These are phyloP conservation scores for Backusella mclennaniae DNA, from an alignment of 192 early-diverging fungal genomes.

Conservation along the genomic window DNA sequence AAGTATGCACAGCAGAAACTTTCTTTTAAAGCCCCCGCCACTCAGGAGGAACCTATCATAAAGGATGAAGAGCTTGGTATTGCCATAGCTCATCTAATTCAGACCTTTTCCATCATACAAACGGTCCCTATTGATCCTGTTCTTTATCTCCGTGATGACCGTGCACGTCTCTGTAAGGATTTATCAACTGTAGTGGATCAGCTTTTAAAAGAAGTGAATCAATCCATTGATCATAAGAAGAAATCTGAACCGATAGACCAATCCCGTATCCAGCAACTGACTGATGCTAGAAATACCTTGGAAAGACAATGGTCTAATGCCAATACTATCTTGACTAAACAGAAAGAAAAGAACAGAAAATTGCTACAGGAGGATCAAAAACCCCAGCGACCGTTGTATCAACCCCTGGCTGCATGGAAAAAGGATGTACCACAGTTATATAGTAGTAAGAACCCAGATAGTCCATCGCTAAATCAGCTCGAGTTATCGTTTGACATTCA, in stretches of 20 bases:
- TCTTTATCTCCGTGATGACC: conserved; percentile 9
- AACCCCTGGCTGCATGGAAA: background rate
- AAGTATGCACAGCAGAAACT: background rate
- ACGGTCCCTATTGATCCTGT: conserved; percentile 16
- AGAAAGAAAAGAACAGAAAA: background rate
- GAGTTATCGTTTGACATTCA: conserved; percentile 51
- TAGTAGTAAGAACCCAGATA: background rate
- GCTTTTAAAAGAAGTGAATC: background rate
- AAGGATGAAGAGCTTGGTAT: background rate
- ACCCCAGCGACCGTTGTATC: background rate
- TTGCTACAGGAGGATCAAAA: background rate
- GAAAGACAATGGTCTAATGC: background rate
- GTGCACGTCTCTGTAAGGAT: conserved; percentile 14
- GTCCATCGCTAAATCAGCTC: conserved; percentile 41
- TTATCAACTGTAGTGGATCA: background rate
- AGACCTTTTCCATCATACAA: background rate
- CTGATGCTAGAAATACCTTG: background rate
- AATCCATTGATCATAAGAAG: background rate
- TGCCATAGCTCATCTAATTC: background rate
- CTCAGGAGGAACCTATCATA: background rate
- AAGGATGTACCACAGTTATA: background rate
- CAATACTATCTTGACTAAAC: background rate
- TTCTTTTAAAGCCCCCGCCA: background rate
- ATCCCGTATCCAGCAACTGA: background rate
- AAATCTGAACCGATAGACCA: background rate